Evolutionary conservation across 2,329 filamentous ascomycete genomes (phyloP).

Genomic region (Diaporthe sp.): DNA sequence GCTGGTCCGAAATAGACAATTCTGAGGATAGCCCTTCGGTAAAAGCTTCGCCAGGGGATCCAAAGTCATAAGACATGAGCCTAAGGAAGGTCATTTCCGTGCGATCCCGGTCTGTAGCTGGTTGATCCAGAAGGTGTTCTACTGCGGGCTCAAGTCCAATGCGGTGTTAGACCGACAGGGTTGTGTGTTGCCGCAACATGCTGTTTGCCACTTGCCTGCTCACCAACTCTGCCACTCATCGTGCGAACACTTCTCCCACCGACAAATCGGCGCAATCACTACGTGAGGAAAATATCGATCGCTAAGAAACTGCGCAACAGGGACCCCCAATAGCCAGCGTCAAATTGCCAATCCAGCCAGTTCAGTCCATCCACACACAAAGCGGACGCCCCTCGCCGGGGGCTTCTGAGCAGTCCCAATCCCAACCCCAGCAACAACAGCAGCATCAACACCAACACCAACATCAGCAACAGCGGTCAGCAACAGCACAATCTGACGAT

Average conservation of each 20-base stretch:
- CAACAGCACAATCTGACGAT: slow-evolving; percentile 36
- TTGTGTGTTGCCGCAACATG: not conserved
- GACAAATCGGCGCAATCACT: not conserved
- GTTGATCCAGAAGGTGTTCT: not conserved
- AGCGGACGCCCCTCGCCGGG: slow-evolving; percentile 49
- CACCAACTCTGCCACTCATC: not conserved
- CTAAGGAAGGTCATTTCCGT: not conserved
- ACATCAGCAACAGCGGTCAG: slow-evolving; percentile 47
- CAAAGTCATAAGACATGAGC: not conserved
- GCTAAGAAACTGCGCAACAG: slow-evolving; percentile 24
- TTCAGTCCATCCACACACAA: slow-evolving; percentile 27
- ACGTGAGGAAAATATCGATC: not conserved
- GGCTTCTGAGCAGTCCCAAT: slow-evolving; percentile 45
- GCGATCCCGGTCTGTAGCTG: not conserved
- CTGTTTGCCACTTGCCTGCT: not conserved
- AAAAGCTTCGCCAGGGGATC: not conserved
- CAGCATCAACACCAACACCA: slow-evolving; percentile 24
- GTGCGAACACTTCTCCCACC: not conserved
- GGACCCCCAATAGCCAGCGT: slow-evolving; percentile 19
- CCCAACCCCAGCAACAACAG: not conserved
- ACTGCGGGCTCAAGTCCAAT: not conserved
- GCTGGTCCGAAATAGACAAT: not conserved
- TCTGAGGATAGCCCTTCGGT: not conserved
- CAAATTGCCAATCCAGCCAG: slow-evolving; percentile 31
- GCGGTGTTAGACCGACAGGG: not conserved